Conservation (phyloP, 352 stramenopile species). For the Pythium periplocum region DNA sequence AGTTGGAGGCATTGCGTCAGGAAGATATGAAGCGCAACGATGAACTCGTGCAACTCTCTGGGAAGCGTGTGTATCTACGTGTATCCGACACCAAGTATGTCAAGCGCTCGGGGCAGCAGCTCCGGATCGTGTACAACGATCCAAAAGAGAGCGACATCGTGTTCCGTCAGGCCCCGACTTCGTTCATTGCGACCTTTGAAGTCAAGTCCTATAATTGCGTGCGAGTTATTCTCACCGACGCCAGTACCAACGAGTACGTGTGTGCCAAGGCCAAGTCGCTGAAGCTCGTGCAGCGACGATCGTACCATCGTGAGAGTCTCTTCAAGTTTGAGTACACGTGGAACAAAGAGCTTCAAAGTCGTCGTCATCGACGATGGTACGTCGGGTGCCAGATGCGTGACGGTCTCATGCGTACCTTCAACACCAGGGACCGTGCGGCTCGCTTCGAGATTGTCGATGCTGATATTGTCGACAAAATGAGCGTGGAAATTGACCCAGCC, state of each 20-base stretch:
- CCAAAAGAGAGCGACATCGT: constrained; percentile 50
- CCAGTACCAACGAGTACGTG: constrained; percentile 31
- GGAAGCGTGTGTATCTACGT: constrained; percentile 55
- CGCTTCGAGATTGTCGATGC: constrained; percentile 62
- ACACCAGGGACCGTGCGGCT: constrained; percentile 43
- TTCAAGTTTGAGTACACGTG: constrained; percentile 70
- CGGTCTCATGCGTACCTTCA: constrained; percentile 58
- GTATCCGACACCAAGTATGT: constrained; percentile 33
- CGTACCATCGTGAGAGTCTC: constrained; percentile 53
- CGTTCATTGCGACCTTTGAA: constrained; percentile 34
- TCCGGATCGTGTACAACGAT: constrained; percentile 58
- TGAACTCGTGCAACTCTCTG: constrained; percentile 23
- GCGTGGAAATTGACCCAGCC: constrained; percentile 22
- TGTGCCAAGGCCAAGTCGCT: constrained; percentile 50
- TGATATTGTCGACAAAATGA: constrained; percentile 39
- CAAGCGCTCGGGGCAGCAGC: constrained; percentile 41
- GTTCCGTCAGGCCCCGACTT: constrained; percentile 52
- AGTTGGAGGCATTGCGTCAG: constrained; percentile 28
- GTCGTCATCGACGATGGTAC: constrained; percentile 61
- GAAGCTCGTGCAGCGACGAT: constrained; percentile 30
- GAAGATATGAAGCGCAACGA: constrained; percentile 26
- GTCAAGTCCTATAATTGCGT: constrained; percentile 53
- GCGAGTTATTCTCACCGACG: constrained; percentile 41
- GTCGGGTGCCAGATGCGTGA: constrained; percentile 61
- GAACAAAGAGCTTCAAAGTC: constrained; percentile 66